Evolutionary conservation across 139 green algal species (phyloP).

Genomic region (Ettlia oleoabundans): DNA sequence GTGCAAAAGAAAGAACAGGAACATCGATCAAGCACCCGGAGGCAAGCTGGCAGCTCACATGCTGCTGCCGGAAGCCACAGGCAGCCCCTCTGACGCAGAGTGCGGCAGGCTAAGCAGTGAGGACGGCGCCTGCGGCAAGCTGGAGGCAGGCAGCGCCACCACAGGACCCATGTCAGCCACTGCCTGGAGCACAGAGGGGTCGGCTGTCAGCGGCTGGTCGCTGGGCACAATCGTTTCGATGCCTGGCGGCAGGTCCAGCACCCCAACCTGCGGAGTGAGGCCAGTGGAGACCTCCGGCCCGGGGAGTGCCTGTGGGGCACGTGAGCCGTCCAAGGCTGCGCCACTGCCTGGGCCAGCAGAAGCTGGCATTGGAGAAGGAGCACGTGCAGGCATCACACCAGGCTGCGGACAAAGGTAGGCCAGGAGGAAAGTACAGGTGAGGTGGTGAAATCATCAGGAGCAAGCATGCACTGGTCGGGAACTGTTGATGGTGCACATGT

Average conservation of each 20-base stretch:
- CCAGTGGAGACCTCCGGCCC: slow-evolving; percentile 2
- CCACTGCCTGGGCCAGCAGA: neutral
- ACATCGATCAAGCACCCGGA: neutral
- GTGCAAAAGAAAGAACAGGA: neutral
- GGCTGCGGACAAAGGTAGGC: too few relatives aligned
- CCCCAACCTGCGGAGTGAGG: slow-evolving; percentile 10
- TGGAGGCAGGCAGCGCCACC: neutral
- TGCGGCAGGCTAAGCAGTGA: slow-evolving; percentile 4
- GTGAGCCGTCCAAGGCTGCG: neutral
- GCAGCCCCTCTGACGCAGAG: neutral
- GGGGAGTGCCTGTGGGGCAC: neutral
- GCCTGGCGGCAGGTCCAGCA: slow-evolving; percentile 15
- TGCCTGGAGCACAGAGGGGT: slow-evolving; percentile 19
- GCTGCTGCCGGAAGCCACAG: slow-evolving; percentile 12
- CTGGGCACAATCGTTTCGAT: slow-evolving; percentile 20
- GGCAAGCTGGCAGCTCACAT: neutral
- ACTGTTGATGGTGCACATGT: too few relatives aligned
- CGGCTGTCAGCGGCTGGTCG: slow-evolving; percentile 28
- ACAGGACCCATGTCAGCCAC: slow-evolving; percentile 14
- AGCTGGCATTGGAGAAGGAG: neutral
- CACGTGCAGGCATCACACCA: too few relatives aligned
- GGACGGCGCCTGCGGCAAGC: neutral
- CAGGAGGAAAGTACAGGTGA: too few relatives aligned
- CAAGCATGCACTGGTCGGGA: too few relatives aligned
- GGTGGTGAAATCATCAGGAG: too few relatives aligned